phyloP scores from a whole-genome alignment of 2,329 filamentous ascomycete genomes.

The Aquanectria penicillioides region DNA sequence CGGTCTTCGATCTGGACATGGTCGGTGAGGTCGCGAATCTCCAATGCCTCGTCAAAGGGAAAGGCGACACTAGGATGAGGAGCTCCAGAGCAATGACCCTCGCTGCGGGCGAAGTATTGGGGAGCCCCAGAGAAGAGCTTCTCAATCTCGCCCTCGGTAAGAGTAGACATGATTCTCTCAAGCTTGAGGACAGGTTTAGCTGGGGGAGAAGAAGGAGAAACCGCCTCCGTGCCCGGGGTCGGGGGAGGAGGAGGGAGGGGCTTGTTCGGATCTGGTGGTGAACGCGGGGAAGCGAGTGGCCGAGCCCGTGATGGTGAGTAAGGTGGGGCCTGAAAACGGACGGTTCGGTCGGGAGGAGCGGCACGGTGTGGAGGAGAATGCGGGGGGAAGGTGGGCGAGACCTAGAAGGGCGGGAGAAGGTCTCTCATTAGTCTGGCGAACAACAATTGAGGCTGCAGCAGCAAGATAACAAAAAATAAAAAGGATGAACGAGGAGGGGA shows the following conservation, averaged over 20 bases:
- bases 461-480: not conserved
- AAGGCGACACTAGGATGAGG: conserved; percentile 72
- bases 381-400: conserved; percentile 31
- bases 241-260: conserved; percentile 64
- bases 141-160: conserved; percentile 69
- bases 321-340: conserved; percentile 38
- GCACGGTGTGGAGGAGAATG: conserved; percentile 40
- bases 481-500: not conserved
- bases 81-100: conserved; percentile 67
- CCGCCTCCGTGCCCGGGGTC: conserved; percentile 50
- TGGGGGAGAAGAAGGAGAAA: conserved; percentile 39
- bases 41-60: conserved; percentile 71
- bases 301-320: conserved; percentile 39
- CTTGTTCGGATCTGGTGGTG: conserved; percentile 62
- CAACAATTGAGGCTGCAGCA: conserved; percentile 1
- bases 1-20: conserved; percentile 70
- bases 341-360: conserved; percentile 38
- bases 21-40: conserved; percentile 72
- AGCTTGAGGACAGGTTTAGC: conserved; percentile 60
- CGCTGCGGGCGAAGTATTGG: conserved; percentile 72
- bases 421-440: conserved; percentile 11
- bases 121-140: conserved; percentile 81
- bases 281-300: conserved; percentile 46
- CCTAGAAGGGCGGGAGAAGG: conserved; percentile 14
- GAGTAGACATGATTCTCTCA: conserved; percentile 67